These are phyloP conservation scores for Ogataea ganodermae DNA, from an alignment of 805 yeast genomes.

Conservation along the genomic window DNA sequence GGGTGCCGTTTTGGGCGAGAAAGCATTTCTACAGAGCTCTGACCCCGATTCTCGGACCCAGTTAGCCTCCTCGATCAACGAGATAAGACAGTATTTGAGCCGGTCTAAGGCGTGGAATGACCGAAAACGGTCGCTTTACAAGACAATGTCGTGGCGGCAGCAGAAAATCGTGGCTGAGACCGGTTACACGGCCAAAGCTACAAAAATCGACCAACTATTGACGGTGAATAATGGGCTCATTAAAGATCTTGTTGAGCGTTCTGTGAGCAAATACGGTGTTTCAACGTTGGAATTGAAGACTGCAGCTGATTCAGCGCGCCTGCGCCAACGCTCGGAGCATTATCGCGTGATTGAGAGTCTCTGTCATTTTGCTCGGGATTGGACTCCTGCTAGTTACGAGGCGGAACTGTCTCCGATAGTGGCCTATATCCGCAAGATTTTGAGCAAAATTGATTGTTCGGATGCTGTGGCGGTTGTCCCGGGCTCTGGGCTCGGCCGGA, in stretches of 20 bases:
- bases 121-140: constrained; percentile 44
- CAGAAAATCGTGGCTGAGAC: constrained; percentile 53
- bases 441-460: constrained; percentile 31
- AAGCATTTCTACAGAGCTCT: constrained; percentile 1
- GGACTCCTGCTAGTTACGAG: constrained; percentile 50
- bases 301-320: constrained; percentile 24
- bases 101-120: constrained; percentile 47
- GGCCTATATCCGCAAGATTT: constrained; percentile 48
- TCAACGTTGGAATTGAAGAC: constrained; percentile 45
- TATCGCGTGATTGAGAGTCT: constrained; percentile 64
- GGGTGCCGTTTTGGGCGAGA: constrained; percentile 2
- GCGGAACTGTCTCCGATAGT: constrained; percentile 56
- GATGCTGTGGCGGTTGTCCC: constrained; percentile 68
- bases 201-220: constrained; percentile 48
- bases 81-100: constrained; percentile 45
- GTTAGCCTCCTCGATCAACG: constrained; percentile 43
- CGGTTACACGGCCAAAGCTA: constrained; percentile 57
- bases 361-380: constrained; percentile 79
- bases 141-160: constrained; percentile 54
- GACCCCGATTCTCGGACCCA: constrained; percentile 27
- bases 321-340: constrained; percentile 28
- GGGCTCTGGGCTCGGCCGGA: constrained; percentile 84
- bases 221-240: constrained; percentile 50
- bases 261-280: constrained; percentile 41
- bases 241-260: constrained; percentile 43